A percentile compares a stretch with the other conserved stretches of the same genome.
Conservation (phyloP, 148 eudicot genomes). For the Chenopodium suecicum region DNA sequence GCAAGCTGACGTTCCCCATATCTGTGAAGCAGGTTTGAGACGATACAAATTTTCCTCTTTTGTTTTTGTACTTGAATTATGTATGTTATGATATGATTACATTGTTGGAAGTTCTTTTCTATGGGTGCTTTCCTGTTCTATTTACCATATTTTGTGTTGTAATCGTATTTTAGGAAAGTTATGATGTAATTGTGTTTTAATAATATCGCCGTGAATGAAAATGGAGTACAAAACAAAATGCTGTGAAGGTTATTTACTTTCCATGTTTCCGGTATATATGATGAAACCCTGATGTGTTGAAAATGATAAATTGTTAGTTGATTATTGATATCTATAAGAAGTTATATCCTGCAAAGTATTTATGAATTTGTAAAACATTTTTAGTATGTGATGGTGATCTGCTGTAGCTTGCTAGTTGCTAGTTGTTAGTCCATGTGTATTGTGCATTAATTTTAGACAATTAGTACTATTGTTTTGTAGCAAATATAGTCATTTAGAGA, state of each 20-base stretch:
- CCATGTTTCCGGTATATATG: neutral
- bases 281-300: neutral
- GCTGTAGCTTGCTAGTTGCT: neutral
- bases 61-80: neutral
- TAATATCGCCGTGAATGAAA: neutral
- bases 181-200: neutral
- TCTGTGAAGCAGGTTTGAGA: constrained; percentile 84
- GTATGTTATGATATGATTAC: constrained; percentile 8
- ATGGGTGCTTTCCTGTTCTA: too few species aligned
- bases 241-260: neutral
- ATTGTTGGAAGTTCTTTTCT: too few species aligned
- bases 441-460: neutral
- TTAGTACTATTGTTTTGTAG: neutral
- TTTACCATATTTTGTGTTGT: neutral
- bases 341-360: neutral
- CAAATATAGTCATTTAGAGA: neutral
- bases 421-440: neutral
- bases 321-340: neutral
- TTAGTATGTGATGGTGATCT: neutral
- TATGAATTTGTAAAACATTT: neutral
- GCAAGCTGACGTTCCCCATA: constrained; percentile 82
- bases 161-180: neutral
- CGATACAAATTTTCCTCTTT: neutral
- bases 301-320: neutral
- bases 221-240: neutral